These are phyloP conservation scores for Plantago coronopus DNA, from an alignment of 305 asterid species.

Conservation along the genomic window DNA sequence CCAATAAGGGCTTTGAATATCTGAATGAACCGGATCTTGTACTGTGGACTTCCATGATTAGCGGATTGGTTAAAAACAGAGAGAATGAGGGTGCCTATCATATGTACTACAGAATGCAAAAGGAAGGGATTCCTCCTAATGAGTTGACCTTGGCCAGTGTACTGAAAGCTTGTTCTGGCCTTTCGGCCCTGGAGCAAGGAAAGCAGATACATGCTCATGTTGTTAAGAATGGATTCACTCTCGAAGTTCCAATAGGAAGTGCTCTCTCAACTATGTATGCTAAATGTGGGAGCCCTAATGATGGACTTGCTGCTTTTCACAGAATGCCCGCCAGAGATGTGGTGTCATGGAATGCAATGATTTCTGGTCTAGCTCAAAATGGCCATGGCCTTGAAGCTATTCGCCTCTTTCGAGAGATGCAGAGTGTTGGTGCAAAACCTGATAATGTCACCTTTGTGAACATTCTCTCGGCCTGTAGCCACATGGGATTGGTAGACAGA, in stretches of 20 bases:
- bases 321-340: conserved; percentile 73
- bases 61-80: conserved; percentile 77
- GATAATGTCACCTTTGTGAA: conserved; percentile 67
- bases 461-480: conserved; percentile 79
- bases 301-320: conserved; percentile 49
- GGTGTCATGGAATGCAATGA: conserved; percentile 87
- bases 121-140: conserved; percentile 56
- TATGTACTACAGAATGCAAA: conserved; percentile 69
- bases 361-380: conserved; percentile 79
- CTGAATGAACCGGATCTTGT: conserved; percentile 64
- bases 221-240: conserved; percentile 63
- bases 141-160: conserved; percentile 81
- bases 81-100: conserved; percentile 60
- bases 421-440: conserved; percentile 42
- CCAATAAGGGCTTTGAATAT: conserved; percentile 61
- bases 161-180: conserved; percentile 79
- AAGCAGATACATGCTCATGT: conserved; percentile 76
- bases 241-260: conserved; percentile 84
- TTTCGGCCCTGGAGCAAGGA: conserved; percentile 84
- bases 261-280: conserved; percentile 84
- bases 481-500: conserved; percentile 68
- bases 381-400: conserved; percentile 69
- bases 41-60: conserved; percentile 85
- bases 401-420: conserved; percentile 70
- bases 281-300: conserved; percentile 67